Percentiles rank a stretch among this genome's conserved stretches.
Evolutionary conservation across 345 rosid genomes (phyloP).

Genomic region (Arabidopsis suecica): DNA sequence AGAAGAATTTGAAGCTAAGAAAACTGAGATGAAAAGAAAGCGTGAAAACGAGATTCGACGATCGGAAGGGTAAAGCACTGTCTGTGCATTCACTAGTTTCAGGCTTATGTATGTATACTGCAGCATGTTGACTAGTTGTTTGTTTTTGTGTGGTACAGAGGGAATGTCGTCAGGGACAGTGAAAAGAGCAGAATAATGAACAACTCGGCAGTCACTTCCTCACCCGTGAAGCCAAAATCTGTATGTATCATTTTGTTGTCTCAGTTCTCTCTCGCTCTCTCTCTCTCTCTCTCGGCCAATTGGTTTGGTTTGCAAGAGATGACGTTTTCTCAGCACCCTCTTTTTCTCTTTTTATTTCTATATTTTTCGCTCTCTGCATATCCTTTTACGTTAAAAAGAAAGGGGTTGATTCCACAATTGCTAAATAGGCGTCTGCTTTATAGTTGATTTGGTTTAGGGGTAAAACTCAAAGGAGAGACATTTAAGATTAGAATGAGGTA

Average conservation of each 20-base stretch:
- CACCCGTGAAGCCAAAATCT: slow-evolving; percentile 55
- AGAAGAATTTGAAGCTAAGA: slow-evolving; percentile 91
- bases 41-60: slow-evolving; percentile 75
- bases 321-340: not conserved
- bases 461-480: not conserved
- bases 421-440: slow-evolving; percentile 7
- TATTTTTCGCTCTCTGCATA: slow-evolving; percentile 23
- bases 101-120: not conserved
- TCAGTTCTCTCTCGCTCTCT: not conserved
- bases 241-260: slow-evolving; percentile 47
- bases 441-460: slow-evolving; percentile 15
- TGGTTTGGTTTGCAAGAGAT: slow-evolving; percentile 39
- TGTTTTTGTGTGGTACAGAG: slow-evolving; percentile 38
- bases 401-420: slow-evolving; percentile 1
- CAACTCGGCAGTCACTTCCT: slow-evolving; percentile 59
- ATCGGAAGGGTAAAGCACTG: slow-evolving; percentile 63
- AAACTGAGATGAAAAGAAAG: slow-evolving; percentile 88
- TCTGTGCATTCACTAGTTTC: not conserved
- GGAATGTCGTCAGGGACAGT: slow-evolving; percentile 62
- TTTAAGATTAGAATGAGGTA: not conserved
- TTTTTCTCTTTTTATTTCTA: not conserved
- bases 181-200: slow-evolving; percentile 66
- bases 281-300: slow-evolving; percentile 13
- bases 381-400: slow-evolving; percentile 8
- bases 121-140: slow-evolving; percentile 16